phyloP scores from a whole-genome alignment of 345 rosid genomes.

The Aquilaria malaccensis region DNA sequence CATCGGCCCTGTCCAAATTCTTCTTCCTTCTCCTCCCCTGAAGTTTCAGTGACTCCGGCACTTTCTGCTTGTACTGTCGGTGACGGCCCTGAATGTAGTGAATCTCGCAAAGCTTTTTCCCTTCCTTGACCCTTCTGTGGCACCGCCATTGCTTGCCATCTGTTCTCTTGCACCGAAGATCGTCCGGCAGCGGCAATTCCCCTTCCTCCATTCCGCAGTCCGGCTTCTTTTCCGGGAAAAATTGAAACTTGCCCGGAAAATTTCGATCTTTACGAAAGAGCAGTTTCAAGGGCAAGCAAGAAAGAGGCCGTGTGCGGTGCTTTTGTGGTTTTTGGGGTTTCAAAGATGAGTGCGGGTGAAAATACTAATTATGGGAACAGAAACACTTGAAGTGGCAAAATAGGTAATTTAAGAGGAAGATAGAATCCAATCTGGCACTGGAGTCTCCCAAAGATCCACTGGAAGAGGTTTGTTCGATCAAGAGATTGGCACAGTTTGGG shows the following conservation, averaged over 20 bases:
- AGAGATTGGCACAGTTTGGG: conserved; percentile 7
- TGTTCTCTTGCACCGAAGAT: conserved; percentile 81
- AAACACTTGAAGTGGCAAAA: conserved; percentile 16
- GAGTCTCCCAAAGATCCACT: conserved; percentile 18
- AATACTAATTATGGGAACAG: background rate
- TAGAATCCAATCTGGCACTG: conserved; percentile 32
- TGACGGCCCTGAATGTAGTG: conserved; percentile 66
- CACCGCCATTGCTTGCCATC: conserved; percentile 98
- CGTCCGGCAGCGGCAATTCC: conserved; percentile 51
- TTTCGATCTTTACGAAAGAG: background rate
- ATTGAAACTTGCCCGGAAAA: conserved; percentile 12
- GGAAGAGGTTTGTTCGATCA: conserved; percentile 10
- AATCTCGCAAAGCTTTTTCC: conserved; percentile 75
- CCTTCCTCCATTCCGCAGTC: conserved; percentile 34
- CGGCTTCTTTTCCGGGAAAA: conserved; percentile 15
- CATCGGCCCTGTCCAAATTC: conserved; percentile 6
- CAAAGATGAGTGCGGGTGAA: conserved; percentile 4
- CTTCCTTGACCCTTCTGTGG: conserved; percentile 61
- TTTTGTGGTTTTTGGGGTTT: conserved; percentile 8
- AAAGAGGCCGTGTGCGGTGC: background rate
- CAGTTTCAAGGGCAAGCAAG: background rate
- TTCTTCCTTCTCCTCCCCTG: conserved; percentile 33
- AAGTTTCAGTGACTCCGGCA: conserved; percentile 53
- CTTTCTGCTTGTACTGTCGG: conserved; percentile 51
- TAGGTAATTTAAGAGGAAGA: conserved; percentile 29